phyloP scores from a whole-genome alignment of 2,329 filamentous ascomycete species.

The Macroventuria anomochaeta region DNA sequence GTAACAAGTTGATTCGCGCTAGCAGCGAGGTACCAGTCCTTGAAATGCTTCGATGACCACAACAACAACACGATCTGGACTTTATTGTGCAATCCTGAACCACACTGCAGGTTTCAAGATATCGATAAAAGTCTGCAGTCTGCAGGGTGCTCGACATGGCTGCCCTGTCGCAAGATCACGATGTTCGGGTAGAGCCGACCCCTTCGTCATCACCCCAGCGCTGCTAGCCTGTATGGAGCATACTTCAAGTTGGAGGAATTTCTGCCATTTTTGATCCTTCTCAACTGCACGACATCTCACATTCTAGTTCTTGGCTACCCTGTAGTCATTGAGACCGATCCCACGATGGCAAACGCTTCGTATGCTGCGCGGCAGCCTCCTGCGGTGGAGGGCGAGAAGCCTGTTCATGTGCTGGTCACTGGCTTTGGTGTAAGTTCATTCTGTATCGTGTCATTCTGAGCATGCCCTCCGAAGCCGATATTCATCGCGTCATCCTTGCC shows the following conservation, averaged over 20 bases:
- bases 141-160: background rate
- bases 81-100: background rate
- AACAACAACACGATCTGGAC: constrained; percentile 1
- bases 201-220: constrained; percentile 9
- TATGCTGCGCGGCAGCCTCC: constrained; percentile 41
- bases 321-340: background rate
- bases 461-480: background rate
- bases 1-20: constrained; percentile 3
- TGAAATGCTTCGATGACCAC: background rate
- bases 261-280: background rate
- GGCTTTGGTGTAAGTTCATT: constrained; percentile 43
- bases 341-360: constrained; percentile 24
- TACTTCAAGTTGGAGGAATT: constrained; percentile 21
- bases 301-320: background rate
- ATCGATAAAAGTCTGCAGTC: background rate
- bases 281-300: background rate
- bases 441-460: background rate
- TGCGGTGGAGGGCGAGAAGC: constrained; percentile 35
- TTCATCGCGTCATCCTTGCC: background rate
- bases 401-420: constrained; percentile 46
- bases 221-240: constrained; percentile 12
- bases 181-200: background rate
- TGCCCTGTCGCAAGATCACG: background rate
- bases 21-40: constrained; percentile 1
- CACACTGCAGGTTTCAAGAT: background rate